Percentiles rank a stretch among this genome's conserved stretches.
phyloP scores from a whole-genome alignment of 2,329 filamentous ascomycete genomes.

The Davidsoniella virescens region DNA sequence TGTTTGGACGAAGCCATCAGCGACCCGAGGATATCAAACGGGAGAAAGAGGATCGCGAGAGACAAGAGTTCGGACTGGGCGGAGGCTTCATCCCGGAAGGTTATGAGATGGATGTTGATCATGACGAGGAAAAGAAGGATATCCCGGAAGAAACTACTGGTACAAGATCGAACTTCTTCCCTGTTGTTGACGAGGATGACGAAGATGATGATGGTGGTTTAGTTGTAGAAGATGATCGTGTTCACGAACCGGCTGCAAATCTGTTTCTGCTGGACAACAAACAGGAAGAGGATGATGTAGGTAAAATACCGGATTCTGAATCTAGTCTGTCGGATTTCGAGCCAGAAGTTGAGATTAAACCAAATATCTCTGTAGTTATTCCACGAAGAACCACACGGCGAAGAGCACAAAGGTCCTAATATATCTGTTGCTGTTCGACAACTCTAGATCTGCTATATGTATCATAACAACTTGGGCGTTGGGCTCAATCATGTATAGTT shows the following conservation, averaged over 20 bases:
- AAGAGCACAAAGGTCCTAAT: too few species aligned
- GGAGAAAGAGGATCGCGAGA: conserved; percentile 17
- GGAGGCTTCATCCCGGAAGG: conserved; percentile 47
- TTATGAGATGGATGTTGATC: conserved; percentile 31
- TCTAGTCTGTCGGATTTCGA: conserved; percentile 1
- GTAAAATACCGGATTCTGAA: background rate
- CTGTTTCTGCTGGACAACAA: background rate
- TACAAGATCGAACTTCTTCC: conserved; percentile 29
- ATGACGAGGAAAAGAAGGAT: conserved; percentile 16
- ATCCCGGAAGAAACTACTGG: background rate
- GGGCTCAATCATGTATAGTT: too few species aligned
- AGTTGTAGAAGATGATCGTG: conserved; percentile 3
- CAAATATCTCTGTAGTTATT: too few species aligned
- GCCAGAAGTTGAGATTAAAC: background rate
- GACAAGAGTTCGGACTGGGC: conserved; percentile 38
- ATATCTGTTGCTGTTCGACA: too few species aligned
- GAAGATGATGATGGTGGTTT: conserved; percentile 20
- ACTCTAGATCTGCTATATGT: too few species aligned
- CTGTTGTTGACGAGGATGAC: conserved; percentile 28
- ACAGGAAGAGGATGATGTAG: background rate
- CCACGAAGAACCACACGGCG: too few species aligned
- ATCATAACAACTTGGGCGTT: too few species aligned
- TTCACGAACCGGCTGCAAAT: background rate
- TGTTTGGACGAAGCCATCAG: conserved; percentile 9
- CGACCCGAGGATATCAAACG: conserved; percentile 11